phyloP scores from a whole-genome alignment of 2,329 filamentous ascomycete genomes.

The Thielaviopsis ethacetica region DNA sequence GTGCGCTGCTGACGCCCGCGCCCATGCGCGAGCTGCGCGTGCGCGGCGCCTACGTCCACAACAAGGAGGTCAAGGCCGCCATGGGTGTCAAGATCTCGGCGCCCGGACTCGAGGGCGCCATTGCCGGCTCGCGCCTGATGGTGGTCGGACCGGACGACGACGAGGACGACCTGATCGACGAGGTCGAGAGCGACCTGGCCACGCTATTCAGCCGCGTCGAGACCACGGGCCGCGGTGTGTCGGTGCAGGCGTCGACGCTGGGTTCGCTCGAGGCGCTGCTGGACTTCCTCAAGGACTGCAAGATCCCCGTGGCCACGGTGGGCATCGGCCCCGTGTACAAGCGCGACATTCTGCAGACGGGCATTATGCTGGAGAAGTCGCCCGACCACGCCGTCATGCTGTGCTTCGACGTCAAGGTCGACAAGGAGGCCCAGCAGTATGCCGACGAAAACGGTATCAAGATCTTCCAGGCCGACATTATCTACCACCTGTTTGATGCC shows the following conservation, averaged over 20 bases:
- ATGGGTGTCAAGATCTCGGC: conserved; percentile 98
- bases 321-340: conserved; percentile 96
- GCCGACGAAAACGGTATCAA: conserved; percentile 91
- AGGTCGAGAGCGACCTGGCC: conserved; percentile 89
- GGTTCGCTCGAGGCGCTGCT: conserved; percentile 91
- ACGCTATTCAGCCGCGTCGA: conserved; percentile 82
- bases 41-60: conserved; percentile 93
- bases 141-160: conserved; percentile 92
- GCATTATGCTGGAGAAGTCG: conserved; percentile 89
- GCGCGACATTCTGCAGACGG: conserved; percentile 89
- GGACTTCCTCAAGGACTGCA: conserved; percentile 88
- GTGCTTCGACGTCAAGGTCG: conserved; percentile 98
- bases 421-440: conserved; percentile 84
- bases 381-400: conserved; percentile 98
- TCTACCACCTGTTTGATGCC: conserved; percentile 93
- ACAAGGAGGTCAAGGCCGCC: conserved; percentile 97
- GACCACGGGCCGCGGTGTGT: conserved; percentile 85
- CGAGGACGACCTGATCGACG: conserved; percentile 89
- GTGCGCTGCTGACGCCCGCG: conserved; percentile 82
- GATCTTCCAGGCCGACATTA: conserved; percentile 97
- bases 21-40: conserved; percentile 87
- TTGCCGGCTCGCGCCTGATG: conserved; percentile 86
- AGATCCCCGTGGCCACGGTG: conserved; percentile 95
- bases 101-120: conserved; percentile 86
- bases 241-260: conserved; percentile 90